A percentile compares a stretch with the other conserved stretches of the same genome.
phyloP scores from a whole-genome alignment of 2,329 filamentous ascomycete species.

The Ophiosphaerella korrae region DNA sequence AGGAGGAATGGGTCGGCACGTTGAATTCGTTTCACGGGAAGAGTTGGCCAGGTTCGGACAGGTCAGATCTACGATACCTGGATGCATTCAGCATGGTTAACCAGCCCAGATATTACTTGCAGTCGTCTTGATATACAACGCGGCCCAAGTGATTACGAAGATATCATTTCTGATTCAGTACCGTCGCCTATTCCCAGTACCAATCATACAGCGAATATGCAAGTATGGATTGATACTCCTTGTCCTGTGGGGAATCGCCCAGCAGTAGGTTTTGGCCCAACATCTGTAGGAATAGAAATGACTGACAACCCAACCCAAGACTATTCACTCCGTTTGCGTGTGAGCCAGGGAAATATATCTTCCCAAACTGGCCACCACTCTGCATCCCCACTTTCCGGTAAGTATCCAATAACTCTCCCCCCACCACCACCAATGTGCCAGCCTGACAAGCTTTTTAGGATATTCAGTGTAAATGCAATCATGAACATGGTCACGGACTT shows the following conservation, averaged over 20 bases:
- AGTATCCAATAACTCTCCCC: not conserved
- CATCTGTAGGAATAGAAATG: not conserved
- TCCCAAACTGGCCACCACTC: conserved; percentile 9
- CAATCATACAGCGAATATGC: conserved; percentile 12
- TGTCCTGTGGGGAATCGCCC: conserved; percentile 14
- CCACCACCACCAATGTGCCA: not conserved
- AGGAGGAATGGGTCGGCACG: conserved; percentile 18
- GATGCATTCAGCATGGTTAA: not conserved
- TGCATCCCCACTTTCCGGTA: conserved; percentile 13
- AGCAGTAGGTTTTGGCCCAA: conserved; percentile 9
- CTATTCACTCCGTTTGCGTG: conserved; percentile 19
- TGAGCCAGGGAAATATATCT: conserved; percentile 9
- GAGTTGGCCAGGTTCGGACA: conserved; percentile 6
- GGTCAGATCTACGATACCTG: not conserved
- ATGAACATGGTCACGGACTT: conserved; percentile 26
- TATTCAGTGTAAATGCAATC: conserved; percentile 9
- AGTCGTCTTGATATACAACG: conserved; percentile 18
- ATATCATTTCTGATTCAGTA: conserved; percentile 23
- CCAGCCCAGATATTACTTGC: conserved; percentile 15
- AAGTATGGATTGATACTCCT: conserved; percentile 14
- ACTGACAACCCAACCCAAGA: not conserved
- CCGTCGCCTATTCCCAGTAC: conserved; percentile 16
- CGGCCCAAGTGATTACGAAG: conserved; percentile 18
- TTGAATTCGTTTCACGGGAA: conserved; percentile 11
- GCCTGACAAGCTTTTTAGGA: conserved; percentile 3